These are phyloP conservation scores for Linanthus parryae DNA, from an alignment of 148 eudicot species.

Conservation along the genomic window DNA sequence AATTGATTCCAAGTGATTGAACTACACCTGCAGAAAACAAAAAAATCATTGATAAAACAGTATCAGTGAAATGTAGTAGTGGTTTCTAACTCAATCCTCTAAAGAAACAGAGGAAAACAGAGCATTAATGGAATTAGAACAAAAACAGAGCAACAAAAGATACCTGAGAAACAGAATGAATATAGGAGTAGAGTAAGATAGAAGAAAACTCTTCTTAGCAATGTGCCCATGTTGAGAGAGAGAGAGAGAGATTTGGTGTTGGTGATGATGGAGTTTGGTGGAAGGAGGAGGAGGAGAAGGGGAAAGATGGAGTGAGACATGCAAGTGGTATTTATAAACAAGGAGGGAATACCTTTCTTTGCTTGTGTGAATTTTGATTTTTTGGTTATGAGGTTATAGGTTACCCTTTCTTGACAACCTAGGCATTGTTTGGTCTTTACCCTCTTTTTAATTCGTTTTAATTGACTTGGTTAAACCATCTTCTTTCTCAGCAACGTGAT, in stretches of 20 bases:
- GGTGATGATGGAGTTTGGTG: too few relatives aligned
- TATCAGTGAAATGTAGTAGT: not conserved
- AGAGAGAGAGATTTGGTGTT: constrained; percentile 8
- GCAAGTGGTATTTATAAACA: not conserved
- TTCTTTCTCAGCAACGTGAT: not conserved
- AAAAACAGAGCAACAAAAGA: not conserved
- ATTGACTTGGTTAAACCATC: not conserved
- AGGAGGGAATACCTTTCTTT: constrained; percentile 30
- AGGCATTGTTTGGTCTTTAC: constrained; percentile 9
- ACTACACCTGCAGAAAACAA: constrained; percentile 15
- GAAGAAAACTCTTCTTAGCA: constrained; percentile 6
- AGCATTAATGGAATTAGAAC: not conserved
- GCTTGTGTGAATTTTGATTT: constrained; percentile 28
- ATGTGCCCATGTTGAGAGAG: constrained; percentile 15
- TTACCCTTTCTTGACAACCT: constrained; percentile 20
- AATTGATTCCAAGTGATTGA: constrained; percentile 61
- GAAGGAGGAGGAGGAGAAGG: constrained; percentile 12
- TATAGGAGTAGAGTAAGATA: constrained; percentile 18
- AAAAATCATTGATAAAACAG: not conserved
- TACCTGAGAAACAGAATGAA: constrained; percentile 31
- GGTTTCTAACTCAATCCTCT: not conserved
- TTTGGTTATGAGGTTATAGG: constrained; percentile 15
- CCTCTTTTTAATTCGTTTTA: constrained; percentile 17
- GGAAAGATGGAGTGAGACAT: constrained; percentile 5
- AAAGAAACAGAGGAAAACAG: not conserved